Conservation (phyloP, 129 eudicot species). For the Gnaphalium uliginosum region DNA sequence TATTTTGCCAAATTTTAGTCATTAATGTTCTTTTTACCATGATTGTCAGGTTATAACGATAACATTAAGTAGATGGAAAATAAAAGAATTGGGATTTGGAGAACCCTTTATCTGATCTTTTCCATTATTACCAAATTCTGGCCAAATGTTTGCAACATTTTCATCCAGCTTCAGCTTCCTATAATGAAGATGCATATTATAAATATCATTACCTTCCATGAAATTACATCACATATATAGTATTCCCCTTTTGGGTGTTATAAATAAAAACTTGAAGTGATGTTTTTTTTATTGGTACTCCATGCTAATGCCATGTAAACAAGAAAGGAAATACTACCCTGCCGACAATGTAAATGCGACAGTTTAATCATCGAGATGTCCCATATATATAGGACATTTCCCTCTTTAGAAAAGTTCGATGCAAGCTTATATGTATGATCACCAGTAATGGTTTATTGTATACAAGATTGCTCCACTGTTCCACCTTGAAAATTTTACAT, state of each 20-base stretch:
- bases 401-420: background rate
- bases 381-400: background rate
- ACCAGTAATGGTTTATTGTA: too few species aligned
- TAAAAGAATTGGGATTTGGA: background rate
- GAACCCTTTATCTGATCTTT: slow-evolving; percentile 84
- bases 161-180: slow-evolving; percentile 78
- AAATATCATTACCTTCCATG: background rate
- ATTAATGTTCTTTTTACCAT: too few species aligned
- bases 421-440: background rate
- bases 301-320: too few species aligned
- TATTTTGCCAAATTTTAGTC: too few species aligned
- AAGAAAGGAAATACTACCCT: too few species aligned
- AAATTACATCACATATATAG: background rate
- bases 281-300: too few species aligned
- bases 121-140: slow-evolving; percentile 59
- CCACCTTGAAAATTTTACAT: too few species aligned
- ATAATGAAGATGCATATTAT: slow-evolving; percentile 10
- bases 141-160: slow-evolving; percentile 67
- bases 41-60: too few species aligned
- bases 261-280: too few species aligned
- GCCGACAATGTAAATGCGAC: background rate
- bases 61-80: background rate
- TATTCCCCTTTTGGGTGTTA: background rate
- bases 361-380: background rate
- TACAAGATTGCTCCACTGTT: too few species aligned